A percentile compares a stretch with the other conserved stretches of the same genome.
Conservation (phyloP, 495 filamentous ascomycete species). For the Gamarada debralockiae region DNA sequence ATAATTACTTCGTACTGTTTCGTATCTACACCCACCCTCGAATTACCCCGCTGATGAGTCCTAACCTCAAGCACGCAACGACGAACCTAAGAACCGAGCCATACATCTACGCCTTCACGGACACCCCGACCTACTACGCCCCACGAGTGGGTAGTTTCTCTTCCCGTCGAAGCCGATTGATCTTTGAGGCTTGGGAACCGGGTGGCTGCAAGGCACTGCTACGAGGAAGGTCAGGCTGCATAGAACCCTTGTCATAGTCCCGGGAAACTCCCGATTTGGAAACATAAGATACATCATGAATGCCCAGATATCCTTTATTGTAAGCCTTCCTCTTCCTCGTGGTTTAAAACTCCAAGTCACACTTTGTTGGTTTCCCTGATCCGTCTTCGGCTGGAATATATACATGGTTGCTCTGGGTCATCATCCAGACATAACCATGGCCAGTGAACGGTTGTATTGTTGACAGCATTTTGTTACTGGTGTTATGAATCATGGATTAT, state of each 20-base stretch:
- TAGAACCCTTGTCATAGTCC: conserved; percentile 14
- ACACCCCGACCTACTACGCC: neutral
- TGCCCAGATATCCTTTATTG: conserved; percentile 53
- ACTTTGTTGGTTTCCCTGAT: neutral
- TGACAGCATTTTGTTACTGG: neutral
- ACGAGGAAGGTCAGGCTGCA: conserved; percentile 21
- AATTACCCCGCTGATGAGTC: conserved; percentile 9
- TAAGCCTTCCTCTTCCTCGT: conserved; percentile 28
- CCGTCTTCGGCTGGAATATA: neutral
- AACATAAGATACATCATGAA: conserved; percentile 37
- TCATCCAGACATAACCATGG: neutral
- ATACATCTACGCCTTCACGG: neutral
- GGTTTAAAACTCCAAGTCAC: neutral
- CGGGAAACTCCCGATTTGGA: conserved; percentile 19
- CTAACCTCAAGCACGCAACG: neutral
- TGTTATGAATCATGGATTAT: conserved; percentile 11
- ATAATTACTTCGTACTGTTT: too few relatives aligned
- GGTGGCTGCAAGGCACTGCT: conserved; percentile 27
- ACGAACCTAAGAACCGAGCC: conserved; percentile 2
- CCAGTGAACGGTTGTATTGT: neutral
- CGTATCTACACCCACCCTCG: neutral
- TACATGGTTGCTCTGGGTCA: neutral
- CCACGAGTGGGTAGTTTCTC: neutral
- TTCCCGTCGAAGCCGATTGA: conserved; percentile 3
- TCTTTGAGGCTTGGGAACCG: neutral